phyloP scores from a whole-genome alignment of 169 alveolate genomes.

The Cystoisospora suis region DNA sequence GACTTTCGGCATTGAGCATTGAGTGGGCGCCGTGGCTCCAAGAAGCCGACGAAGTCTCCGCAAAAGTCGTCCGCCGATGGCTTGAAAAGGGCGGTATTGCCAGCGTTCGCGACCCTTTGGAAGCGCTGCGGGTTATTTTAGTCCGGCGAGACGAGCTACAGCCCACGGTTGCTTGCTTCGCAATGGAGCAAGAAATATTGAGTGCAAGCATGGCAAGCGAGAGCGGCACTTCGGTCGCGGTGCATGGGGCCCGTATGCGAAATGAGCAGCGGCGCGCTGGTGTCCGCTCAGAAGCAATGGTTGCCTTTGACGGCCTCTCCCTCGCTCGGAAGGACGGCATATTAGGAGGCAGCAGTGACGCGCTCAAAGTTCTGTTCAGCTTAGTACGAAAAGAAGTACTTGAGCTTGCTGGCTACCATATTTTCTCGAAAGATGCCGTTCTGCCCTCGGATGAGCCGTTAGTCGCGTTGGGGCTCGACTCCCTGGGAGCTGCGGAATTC shows the following conservation, averaged over 20 bases:
- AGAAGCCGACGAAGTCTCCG: constrained; percentile 6
- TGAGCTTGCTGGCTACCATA: neutral
- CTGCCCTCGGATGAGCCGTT: neutral
- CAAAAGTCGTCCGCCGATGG: neutral
- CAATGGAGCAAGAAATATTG: no score
- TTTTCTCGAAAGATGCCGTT: neutral
- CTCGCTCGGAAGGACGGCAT: neutral
- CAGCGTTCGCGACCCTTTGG: neutral
- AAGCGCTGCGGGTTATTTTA: neutral
- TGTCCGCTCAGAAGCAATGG: no score
- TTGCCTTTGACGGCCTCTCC: no score
- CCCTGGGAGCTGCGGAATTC: constrained; percentile 73
- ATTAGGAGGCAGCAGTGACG: neutral
- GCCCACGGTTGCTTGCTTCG: constrained; percentile 45
- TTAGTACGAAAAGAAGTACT: neutral
- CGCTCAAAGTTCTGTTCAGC: neutral
- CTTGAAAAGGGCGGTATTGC: constrained; percentile 19
- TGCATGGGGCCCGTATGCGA: no score
- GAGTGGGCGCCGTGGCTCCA: constrained; percentile 78
- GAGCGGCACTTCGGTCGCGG: no score
- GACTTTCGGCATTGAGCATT: constrained; percentile 68
- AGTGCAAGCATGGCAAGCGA: no score
- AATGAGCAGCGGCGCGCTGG: no score
- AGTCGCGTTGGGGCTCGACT: constrained; percentile 69
- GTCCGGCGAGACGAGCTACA: constrained; percentile 28